Conservation (phyloP, 2,329 filamentous ascomycete genomes). For the Monosporascus sp. region DNA sequence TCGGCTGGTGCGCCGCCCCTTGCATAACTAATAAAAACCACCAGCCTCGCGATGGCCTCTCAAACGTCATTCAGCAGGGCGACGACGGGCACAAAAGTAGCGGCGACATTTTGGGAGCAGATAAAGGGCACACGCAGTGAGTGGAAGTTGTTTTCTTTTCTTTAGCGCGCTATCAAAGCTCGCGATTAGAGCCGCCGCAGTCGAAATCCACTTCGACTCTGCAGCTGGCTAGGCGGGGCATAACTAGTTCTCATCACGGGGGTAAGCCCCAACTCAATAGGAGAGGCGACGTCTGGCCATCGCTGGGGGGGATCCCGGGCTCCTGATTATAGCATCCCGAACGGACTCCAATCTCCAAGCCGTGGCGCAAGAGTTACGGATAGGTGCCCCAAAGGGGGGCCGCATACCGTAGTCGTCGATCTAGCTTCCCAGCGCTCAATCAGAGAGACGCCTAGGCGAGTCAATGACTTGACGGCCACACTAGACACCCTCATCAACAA, state of each 20-base stretch:
- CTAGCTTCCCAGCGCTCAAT: slow-evolving; percentile 26
- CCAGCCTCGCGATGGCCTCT: slow-evolving; percentile 2
- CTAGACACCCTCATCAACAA: slow-evolving; percentile 39
- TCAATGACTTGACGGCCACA: slow-evolving; percentile 22
- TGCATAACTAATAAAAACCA: background rate
- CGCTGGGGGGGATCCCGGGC: slow-evolving; percentile 26
- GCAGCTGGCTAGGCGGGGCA: no score
- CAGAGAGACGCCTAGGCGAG: slow-evolving; percentile 24
- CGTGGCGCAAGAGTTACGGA: slow-evolving; percentile 18
- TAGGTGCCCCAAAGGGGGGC: slow-evolving; percentile 2
- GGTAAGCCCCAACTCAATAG: slow-evolving; percentile 31
- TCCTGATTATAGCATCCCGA: slow-evolving; percentile 36
- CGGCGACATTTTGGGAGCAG: slow-evolving; percentile 8
- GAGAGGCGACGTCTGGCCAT: slow-evolving; percentile 28
- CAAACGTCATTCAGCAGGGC: slow-evolving; percentile 1
- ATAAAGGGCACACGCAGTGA: slow-evolving; percentile 10
- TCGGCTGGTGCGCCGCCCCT: background rate
- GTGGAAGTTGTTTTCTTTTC: background rate
- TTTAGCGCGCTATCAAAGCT: background rate
- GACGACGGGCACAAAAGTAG: slow-evolving; percentile 11
- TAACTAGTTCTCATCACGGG: no score
- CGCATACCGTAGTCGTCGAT: slow-evolving; percentile 26
- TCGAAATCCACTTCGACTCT: no score
- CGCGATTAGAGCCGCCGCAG: background rate
- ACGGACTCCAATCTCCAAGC: slow-evolving; percentile 27